Base-by-base conservation (phyloP, 208 protist species). In the Wallacemonas rigidus region DNA sequence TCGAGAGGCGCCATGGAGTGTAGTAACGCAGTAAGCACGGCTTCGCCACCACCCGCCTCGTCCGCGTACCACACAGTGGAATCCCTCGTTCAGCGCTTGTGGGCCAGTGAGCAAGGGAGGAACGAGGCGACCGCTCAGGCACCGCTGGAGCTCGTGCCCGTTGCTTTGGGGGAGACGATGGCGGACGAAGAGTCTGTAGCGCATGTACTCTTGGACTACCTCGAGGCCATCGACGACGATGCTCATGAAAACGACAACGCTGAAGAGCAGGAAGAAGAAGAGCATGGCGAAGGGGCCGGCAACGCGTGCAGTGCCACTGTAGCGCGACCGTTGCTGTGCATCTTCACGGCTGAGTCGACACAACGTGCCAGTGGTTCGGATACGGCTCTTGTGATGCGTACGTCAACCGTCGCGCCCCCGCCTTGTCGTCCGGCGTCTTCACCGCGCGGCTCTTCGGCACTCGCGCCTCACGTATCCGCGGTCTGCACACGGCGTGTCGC, bases 1-100 rank as follows among this genome's bases (percentile, higher is more conserved):
- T 65, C 60, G 41, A 38, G 60, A 9, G 60, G 60, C 2, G 60
- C 9, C 14, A 65, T 65, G 60, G 60, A 44, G 43, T 45, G 6
- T 15, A 26, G 26, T 26, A 26, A 26, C 26, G 26, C 26, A 26
- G 26, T 26, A 0, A 1, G 26, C 26, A 26, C 26, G 26, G 26
- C 26, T 26, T 26, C 26, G 26, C 26, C 26, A 26, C 26, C 26
- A 26, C 26, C 54, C 15, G 54, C 9, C 15, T 35, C 9, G 12
- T 8, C 54, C 8, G 7, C 41, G 15, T 65, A 65, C 60, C 12
- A 41, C 43, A 12, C 38, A 3, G 40, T 65, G 3, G 60, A 51
- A 0, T 12, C 9, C 6, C 43, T 65, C n/a, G 6, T 65, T 65
- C 60, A 50, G 40, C 43, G n/a, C 5, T 41, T 65, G 38, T 65